Percentiles rank a stretch among this genome's conserved stretches.
Evolutionary conservation across 305 asterid species (phyloP).

Genomic region (Vinca major): DNA sequence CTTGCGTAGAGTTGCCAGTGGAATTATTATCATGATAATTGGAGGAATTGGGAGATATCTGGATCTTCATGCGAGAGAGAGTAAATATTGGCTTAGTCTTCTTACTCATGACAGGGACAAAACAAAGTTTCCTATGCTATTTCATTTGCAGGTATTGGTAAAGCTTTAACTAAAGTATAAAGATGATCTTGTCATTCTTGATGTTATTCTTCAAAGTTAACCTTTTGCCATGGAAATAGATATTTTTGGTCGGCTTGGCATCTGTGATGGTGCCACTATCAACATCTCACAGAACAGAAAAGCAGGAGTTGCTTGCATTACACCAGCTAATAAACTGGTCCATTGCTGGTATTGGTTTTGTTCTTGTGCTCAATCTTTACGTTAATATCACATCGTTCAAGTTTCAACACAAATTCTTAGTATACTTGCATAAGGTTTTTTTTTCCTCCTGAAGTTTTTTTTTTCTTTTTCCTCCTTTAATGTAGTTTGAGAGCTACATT

Average conservation of each 20-base stretch:
- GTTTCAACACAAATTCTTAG: neutral
- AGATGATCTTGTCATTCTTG: neutral
- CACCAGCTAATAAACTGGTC: conserved; percentile 92
- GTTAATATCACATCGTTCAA: neutral
- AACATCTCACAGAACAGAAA: conserved; percentile 82
- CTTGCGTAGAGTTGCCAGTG: conserved; percentile 53
- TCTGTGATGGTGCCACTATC: conserved; percentile 79
- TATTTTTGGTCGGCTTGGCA: conserved; percentile 56
- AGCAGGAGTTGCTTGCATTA: conserved; percentile 58
- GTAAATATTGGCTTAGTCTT: conserved; percentile 45
- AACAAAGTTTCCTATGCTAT: conserved; percentile 47
- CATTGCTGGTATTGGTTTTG: conserved; percentile 58
- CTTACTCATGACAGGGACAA: conserved; percentile 36
- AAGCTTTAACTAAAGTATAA: neutral
- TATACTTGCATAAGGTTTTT: neutral
- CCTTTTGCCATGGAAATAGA: conserved; percentile 32
- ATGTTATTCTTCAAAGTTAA: neutral
- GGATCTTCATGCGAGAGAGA: conserved; percentile 42
- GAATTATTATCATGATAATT: conserved; percentile 50
- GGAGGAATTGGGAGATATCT: conserved; percentile 59
- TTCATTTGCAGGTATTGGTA: conserved; percentile 61
- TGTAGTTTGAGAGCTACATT: neutral
- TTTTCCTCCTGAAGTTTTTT: neutral
- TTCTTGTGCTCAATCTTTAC: neutral
- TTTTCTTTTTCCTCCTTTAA: neutral